Evolutionary conservation across 139 green algal species (phyloP).

Genomic region (Micromonas commoda): DNA sequence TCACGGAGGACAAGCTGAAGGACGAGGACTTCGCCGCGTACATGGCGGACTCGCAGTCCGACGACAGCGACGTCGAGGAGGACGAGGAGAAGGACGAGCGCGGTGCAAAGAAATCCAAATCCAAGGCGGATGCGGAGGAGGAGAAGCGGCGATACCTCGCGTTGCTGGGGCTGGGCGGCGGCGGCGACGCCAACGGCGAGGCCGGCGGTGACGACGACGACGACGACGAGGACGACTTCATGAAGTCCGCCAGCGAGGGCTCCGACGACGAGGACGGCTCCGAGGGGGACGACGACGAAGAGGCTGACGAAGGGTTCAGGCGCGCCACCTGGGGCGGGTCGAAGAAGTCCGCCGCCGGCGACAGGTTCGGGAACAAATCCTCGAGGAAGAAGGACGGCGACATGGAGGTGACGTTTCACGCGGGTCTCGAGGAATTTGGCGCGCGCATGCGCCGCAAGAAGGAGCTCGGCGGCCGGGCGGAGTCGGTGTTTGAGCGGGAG

Average conservation of each 20-base stretch:
- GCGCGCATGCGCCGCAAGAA: constrained; percentile 59
- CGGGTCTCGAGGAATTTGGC: constrained; percentile 69
- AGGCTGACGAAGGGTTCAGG: constrained; percentile 39
- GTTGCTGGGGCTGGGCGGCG: constrained; percentile 37
- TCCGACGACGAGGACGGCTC: constrained; percentile 4
- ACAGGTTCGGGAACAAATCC: constrained; percentile 12
- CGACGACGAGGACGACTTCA: constrained; percentile 40
- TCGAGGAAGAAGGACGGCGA: constrained; percentile 23
- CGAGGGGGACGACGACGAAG: constrained; percentile 55
- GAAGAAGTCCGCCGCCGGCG: not conserved
- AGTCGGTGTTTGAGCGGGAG: constrained; percentile 82
- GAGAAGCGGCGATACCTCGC: constrained; percentile 20
- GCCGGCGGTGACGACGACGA: constrained; percentile 26
- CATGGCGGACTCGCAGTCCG: constrained; percentile 51
- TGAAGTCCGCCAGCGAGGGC: constrained; percentile 32
- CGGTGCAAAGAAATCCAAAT: constrained; percentile 13
- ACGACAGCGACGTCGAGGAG: constrained; percentile 28
- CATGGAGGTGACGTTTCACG: constrained; percentile 50
- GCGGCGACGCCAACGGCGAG: not conserved
- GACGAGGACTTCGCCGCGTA: constrained; percentile 83
- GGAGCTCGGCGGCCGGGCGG: constrained; percentile 47
- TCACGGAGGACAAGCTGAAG: constrained; percentile 73
- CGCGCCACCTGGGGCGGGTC: not conserved
- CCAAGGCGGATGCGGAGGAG: not conserved
- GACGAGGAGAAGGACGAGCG: constrained; percentile 27